phyloP scores from a whole-genome alignment of 2,329 filamentous ascomycete genomes.

The Fusarium pseudograminearum region DNA sequence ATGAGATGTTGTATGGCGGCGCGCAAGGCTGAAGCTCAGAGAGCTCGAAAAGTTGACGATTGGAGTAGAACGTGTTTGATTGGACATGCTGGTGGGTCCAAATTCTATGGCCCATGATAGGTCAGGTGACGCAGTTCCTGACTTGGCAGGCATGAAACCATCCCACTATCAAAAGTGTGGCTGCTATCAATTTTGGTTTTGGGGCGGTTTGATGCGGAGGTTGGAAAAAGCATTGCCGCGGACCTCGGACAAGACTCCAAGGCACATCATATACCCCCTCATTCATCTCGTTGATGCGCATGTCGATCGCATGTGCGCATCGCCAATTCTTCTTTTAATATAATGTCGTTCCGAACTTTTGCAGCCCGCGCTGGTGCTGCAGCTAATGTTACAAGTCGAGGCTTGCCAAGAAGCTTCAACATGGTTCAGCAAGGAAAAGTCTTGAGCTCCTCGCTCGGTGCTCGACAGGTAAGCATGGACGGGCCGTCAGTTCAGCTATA shows the following conservation, averaged over 20 bases:
- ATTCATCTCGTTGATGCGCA: conserved; percentile 52
- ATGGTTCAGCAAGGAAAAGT: conserved; percentile 90
- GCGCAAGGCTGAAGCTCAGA: conserved; percentile 52
- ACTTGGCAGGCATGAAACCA: conserved; percentile 7
- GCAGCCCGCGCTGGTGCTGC: conserved; percentile 66
- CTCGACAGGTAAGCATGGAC: conserved; percentile 48
- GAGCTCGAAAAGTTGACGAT: conserved; percentile 51
- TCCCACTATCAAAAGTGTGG: conserved; percentile 31
- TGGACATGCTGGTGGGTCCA: conserved; percentile 37
- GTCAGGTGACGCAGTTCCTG: conserved; percentile 40
- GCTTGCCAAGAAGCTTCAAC: conserved; percentile 57
- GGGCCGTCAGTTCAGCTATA: background rate
- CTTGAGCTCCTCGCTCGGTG: conserved; percentile 66
- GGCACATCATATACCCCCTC: conserved; percentile 33
- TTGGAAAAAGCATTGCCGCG: conserved; percentile 52
- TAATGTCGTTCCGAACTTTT: conserved; percentile 70
- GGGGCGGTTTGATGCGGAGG: conserved; percentile 43
- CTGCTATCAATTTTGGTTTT: conserved; percentile 45
- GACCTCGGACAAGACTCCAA: conserved; percentile 39
- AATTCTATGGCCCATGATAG: background rate
- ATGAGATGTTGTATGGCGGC: conserved; percentile 40
- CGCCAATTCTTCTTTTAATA: conserved; percentile 51
- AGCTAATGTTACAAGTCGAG: conserved; percentile 58
- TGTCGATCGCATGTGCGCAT: conserved; percentile 52
- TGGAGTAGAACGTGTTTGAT: conserved; percentile 42